Evolutionary conservation across 78 protist genomes (phyloP).

Genomic region (Dictyostelium capitatum): DNA sequence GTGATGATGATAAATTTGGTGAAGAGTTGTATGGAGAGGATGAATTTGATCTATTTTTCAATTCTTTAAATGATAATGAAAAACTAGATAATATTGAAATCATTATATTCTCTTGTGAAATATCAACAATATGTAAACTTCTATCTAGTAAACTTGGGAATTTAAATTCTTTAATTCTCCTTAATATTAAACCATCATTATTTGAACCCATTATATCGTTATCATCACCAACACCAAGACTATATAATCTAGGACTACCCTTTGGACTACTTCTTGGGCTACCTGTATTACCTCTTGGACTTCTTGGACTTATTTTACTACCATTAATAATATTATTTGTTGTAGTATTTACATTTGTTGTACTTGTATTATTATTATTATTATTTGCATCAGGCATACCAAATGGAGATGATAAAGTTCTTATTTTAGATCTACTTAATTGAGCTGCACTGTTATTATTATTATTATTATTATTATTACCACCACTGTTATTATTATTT

Average conservation of each 20-base stretch:
- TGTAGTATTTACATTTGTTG: background rate
- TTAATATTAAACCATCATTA: constrained; percentile 1
- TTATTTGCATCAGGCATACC: background rate
- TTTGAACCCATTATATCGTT: background rate
- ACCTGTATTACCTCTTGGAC: background rate
- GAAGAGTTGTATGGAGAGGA: background rate
- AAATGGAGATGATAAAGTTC: constrained; percentile 32
- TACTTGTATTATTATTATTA: background rate
- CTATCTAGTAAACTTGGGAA: constrained; percentile 31
- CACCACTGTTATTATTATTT: background rate
- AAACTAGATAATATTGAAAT: constrained; percentile 30
- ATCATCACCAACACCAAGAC: background rate
- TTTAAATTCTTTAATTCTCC: constrained; percentile 7
- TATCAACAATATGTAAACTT: constrained; percentile 30
- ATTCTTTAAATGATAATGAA: constrained; percentile 14
- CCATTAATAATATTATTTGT: background rate
- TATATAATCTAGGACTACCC: background rate
- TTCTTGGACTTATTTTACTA: background rate
- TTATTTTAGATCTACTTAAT: background rate
- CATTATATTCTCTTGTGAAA: constrained; percentile 63
- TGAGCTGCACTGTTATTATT: constrained; percentile 4
- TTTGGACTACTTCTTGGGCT: background rate
- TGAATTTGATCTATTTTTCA: background rate
- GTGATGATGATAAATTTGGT: background rate
- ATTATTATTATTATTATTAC: background rate